Conservation (phyloP, 768 basidiomycete genomes). For the Leccinum olivaceopallidum region DNA sequence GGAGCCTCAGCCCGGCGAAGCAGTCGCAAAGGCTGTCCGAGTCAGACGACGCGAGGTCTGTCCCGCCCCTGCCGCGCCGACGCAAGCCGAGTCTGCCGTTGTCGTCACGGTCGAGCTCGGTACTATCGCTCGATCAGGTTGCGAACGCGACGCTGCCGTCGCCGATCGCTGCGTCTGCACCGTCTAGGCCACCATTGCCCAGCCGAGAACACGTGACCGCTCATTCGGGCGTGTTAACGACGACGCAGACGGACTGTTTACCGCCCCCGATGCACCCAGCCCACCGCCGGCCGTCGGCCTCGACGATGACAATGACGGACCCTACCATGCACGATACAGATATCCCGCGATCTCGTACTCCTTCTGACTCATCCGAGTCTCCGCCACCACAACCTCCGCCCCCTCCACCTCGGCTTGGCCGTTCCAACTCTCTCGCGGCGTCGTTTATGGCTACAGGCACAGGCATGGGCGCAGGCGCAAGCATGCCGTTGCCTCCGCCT, state of each 20-base stretch:
- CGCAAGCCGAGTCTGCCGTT: conserved; percentile 35
- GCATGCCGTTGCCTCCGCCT: conserved; percentile 42
- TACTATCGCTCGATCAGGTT: conserved; percentile 43
- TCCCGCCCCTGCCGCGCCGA: conserved; percentile 39
- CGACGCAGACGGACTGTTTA: conserved; percentile 3
- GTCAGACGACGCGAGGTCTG: conserved; percentile 24
- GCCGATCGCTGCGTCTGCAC: background rate
- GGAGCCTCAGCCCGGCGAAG: conserved; percentile 35
- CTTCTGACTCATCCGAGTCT: conserved; percentile 5
- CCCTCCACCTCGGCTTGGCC: conserved; percentile 41
- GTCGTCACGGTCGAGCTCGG: conserved; percentile 34
- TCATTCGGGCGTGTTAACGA: conserved; percentile 4
- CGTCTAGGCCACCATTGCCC: conserved; percentile 27
- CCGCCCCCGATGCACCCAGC: conserved; percentile 56
- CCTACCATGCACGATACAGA: conserved; percentile 26
- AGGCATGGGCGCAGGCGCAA: conserved; percentile 6
- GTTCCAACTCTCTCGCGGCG: conserved; percentile 53
- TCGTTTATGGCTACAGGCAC: background rate
- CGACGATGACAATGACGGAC: conserved; percentile 11
- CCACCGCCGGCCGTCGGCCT: conserved; percentile 41
- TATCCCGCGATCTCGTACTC: conserved; percentile 11
- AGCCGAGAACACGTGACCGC: conserved; percentile 18
- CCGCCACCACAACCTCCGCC: conserved; percentile 4
- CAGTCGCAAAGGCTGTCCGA: conserved; percentile 2
- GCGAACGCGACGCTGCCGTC: conserved; percentile 37